Conservation (phyloP, 2,329 filamentous ascomycete species). For the Colletotrichum sp. region DNA sequence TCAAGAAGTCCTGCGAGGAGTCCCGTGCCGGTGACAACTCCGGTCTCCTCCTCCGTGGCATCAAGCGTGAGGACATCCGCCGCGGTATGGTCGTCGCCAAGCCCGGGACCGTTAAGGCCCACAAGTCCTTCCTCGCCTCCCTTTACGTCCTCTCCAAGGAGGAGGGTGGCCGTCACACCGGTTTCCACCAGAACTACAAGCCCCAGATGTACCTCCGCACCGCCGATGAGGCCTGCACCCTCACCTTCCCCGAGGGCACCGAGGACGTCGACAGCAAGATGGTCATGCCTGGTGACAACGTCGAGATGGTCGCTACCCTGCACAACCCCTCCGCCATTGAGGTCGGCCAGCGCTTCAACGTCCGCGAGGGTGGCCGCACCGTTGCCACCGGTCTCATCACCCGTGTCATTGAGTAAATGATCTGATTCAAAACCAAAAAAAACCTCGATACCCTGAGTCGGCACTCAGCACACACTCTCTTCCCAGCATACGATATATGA, state of each 20-base stretch:
- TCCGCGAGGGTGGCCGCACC: slow-evolving; percentile 93
- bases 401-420: slow-evolving; percentile 65
- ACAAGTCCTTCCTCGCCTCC: slow-evolving; percentile 91
- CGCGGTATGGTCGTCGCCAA: slow-evolving; percentile 94
- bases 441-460: slow-evolving; percentile 3
- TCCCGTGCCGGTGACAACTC: slow-evolving; percentile 98
- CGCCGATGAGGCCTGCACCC: slow-evolving; percentile 77
- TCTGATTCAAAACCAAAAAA: neutral
- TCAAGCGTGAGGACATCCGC: slow-evolving; percentile 92
- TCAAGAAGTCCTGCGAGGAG: slow-evolving; percentile 99
- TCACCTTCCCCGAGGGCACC: slow-evolving; percentile 86
- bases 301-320: slow-evolving; percentile 93
- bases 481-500: neutral
- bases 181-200: slow-evolving; percentile 95
- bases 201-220: slow-evolving; percentile 97
- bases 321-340: slow-evolving; percentile 88
- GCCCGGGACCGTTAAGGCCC: slow-evolving; percentile 83
- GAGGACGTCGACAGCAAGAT: slow-evolving; percentile 76
- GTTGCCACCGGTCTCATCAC: slow-evolving; percentile 86
- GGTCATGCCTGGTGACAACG: slow-evolving; percentile 98
- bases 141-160: slow-evolving; percentile 98
- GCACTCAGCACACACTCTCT: slow-evolving; percentile 8
- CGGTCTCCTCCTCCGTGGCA: slow-evolving; percentile 91
- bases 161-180: slow-evolving; percentile 95
- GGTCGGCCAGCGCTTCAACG: slow-evolving; percentile 93